Percentiles rank a stretch among this genome's conserved stretches.
Evolutionary conservation across 2,329 filamentous ascomycete genomes (phyloP).

Genomic region (Epichloe elymi): DNA sequence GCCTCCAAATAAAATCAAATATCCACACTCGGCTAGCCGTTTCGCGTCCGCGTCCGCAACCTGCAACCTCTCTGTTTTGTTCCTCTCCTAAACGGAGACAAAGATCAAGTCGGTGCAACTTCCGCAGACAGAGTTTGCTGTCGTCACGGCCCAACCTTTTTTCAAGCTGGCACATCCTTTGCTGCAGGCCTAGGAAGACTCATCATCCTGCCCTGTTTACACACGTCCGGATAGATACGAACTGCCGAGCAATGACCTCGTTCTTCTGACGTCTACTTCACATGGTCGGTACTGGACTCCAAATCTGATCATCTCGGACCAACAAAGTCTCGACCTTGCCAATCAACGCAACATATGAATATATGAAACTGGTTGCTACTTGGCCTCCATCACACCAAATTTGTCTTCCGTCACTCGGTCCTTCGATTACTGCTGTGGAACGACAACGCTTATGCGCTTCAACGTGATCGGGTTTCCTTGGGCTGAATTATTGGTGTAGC

Average conservation of each 20-base stretch:
- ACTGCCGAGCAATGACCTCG: background rate
- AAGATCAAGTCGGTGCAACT: background rate
- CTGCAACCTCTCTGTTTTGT: no score
- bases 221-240: no score
- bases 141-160: background rate
- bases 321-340: background rate
- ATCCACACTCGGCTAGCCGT: background rate
- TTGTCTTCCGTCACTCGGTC: background rate
- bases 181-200: background rate
- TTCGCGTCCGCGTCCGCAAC: background rate
- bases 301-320: background rate
- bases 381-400: background rate
- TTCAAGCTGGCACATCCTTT: background rate
- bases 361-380: background rate
- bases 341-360: background rate
- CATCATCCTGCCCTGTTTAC: background rate
- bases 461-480: background rate
- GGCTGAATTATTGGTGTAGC: conserved; percentile 1
- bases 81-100: no score
- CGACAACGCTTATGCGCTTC: background rate
- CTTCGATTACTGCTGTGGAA: background rate
- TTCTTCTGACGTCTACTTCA: background rate
- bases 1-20: background rate
- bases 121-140: background rate
- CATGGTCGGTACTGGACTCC: background rate